Evolutionary conservation across 2,329 filamentous ascomycete genomes (phyloP).

Genomic region (Dactylonectria macrodidyma): DNA sequence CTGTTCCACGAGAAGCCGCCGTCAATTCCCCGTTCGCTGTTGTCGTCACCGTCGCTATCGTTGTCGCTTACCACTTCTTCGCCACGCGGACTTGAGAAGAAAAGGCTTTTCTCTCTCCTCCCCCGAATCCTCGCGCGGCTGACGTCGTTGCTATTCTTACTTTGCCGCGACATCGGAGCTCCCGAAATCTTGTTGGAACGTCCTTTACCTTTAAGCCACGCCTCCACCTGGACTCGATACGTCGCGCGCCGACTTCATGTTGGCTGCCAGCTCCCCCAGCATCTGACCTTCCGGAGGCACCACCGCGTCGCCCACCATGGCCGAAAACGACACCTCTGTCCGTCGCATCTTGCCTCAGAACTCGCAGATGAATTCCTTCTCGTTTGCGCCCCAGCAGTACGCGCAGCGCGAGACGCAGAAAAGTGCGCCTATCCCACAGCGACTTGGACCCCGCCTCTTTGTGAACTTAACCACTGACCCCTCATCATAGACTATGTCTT

Average conservation of each 20-base stretch:
- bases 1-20: conserved; percentile 24
- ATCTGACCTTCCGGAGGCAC: conserved; percentile 44
- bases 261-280: conserved; percentile 36
- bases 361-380: conserved; percentile 76
- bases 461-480: conserved; percentile 33
- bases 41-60: not conserved
- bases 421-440: conserved; percentile 69
- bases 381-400: conserved; percentile 76
- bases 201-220: conserved; percentile 25
- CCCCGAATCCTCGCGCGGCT: conserved; percentile 14
- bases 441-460: conserved; percentile 16
- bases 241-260: conserved; percentile 51
- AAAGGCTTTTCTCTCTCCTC: conserved; percentile 11
- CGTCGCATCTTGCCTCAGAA: conserved; percentile 77
- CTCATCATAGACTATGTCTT: conserved; percentile 89
- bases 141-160: conserved; percentile 25
- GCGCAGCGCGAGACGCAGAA: conserved; percentile 82
- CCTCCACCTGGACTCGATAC: conserved; percentile 23
- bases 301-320: conserved; percentile 62
- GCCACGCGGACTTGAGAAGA: conserved; percentile 27
- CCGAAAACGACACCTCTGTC: conserved; percentile 71
- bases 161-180: conserved; percentile 11
- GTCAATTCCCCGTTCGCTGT: conserved; percentile 15
- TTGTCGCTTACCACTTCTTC: conserved; percentile 24
- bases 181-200: conserved; percentile 12